Percentiles rank a stretch among this genome's conserved stretches.
Conservation (phyloP, 1,284 basidiomycete genomes). For the Rhodotorula sp. region DNA sequence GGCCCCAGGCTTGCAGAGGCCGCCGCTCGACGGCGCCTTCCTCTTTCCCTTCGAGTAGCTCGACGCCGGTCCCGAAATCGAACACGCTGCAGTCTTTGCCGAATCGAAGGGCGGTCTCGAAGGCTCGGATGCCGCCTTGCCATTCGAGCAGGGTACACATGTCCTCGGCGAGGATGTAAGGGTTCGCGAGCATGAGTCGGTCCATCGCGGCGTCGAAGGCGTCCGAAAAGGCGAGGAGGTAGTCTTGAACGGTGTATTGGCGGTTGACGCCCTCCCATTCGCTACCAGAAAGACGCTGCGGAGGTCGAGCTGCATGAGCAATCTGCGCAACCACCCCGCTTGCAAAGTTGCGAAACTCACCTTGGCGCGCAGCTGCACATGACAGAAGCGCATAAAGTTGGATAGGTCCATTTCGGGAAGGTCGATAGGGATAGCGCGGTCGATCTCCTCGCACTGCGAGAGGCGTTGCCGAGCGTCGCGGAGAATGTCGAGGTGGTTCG, state of each 20-base stretch:
- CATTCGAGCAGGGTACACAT: constrained; percentile 31
- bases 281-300: constrained; percentile 25
- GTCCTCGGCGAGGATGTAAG: constrained; percentile 37
- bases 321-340: not conserved
- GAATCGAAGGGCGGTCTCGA: constrained; percentile 35
- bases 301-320: not conserved
- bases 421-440: constrained; percentile 36
- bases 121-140: constrained; percentile 31
- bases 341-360: not conserved
- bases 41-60: constrained; percentile 22
- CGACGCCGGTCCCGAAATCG: constrained; percentile 23
- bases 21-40: constrained; percentile 9
- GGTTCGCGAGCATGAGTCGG: constrained; percentile 31
- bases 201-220: constrained; percentile 38
- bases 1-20: constrained; percentile 29
- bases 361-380: constrained; percentile 28
- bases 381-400: constrained; percentile 31
- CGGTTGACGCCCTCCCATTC: constrained; percentile 37
- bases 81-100: constrained; percentile 8
- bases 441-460: constrained; percentile 32
- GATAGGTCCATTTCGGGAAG: constrained; percentile 34
- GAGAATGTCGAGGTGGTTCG: constrained; percentile 36
- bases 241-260: constrained; percentile 35
- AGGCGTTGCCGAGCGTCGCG: constrained; percentile 29
- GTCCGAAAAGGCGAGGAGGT: constrained; percentile 35